Percentiles rank a stretch among this genome's conserved stretches.
Conservation (phyloP, 495 filamentous ascomycete genomes). For the Xylaria palmicola region DNA sequence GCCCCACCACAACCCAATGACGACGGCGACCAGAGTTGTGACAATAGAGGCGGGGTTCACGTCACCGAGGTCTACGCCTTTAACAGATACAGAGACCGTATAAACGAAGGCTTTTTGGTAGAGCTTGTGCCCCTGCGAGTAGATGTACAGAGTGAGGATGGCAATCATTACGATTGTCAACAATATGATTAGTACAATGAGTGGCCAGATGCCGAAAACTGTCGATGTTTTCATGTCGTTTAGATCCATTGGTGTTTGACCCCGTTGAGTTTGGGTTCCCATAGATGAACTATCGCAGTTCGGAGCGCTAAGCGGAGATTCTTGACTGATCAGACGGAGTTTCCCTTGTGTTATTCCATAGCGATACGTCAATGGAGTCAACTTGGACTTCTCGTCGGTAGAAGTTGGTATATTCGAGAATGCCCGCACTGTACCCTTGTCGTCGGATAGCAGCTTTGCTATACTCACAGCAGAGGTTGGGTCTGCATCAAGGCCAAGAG, state of each 20-base stretch:
- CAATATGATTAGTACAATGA: slow-evolving; percentile 16
- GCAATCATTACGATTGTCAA: slow-evolving; percentile 22
- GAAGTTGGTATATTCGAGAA: slow-evolving; percentile 8
- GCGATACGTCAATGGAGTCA: background rate
- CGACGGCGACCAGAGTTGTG: slow-evolving; percentile 27
- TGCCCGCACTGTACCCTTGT: slow-evolving; percentile 12
- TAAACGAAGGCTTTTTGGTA: slow-evolving; percentile 39
- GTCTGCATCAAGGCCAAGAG: slow-evolving; percentile 22
- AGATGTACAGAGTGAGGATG: slow-evolving; percentile 31
- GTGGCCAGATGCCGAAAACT: slow-evolving; percentile 25
- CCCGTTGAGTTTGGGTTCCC: background rate
- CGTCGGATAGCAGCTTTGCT: slow-evolving; percentile 18
- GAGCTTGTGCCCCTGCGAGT: slow-evolving; percentile 20
- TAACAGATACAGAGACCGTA: slow-evolving; percentile 25
- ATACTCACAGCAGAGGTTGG: slow-evolving; percentile 19
- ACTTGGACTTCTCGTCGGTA: background rate
- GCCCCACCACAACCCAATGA: slow-evolving; percentile 40
- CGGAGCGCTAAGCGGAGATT: background rate
- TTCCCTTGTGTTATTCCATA: slow-evolving; percentile 1
- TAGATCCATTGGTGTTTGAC: background rate
- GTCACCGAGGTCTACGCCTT: slow-evolving; percentile 22
- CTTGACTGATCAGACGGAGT: background rate
- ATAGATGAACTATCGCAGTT: background rate
- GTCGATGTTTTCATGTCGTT: slow-evolving; percentile 15
- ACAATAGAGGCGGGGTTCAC: slow-evolving; percentile 34